These are phyloP conservation scores for Globisporangium paddicum DNA, from an alignment of 352 stramenopile species.

Conservation along the genomic window DNA sequence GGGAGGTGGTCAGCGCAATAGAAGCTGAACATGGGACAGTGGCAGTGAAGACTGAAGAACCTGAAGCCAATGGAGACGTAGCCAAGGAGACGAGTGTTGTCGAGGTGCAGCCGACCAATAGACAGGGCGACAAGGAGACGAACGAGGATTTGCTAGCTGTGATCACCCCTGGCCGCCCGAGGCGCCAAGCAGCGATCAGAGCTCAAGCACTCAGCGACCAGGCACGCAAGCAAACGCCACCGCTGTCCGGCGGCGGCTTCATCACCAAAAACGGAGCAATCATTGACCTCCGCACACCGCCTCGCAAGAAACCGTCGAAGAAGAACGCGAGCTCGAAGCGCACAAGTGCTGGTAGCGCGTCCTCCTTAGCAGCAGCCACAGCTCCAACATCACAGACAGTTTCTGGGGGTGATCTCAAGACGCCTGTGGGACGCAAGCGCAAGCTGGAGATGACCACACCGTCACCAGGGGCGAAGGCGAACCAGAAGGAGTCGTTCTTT, in stretches of 20 bases:
- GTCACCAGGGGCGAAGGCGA: conserved; percentile 20
- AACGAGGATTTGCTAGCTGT: background rate
- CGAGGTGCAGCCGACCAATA: background rate
- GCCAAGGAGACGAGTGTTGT: background rate
- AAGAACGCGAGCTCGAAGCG: conserved; percentile 3
- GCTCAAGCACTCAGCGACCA: conserved; percentile 26
- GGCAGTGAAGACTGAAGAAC: background rate
- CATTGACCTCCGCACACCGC: conserved; percentile 12
- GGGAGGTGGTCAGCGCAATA: background rate
- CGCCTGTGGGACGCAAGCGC: conserved; percentile 34
- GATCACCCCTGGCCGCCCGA: conserved; percentile 40
- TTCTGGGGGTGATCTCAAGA: conserved; percentile 5
- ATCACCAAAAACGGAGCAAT: conserved; percentile 1
- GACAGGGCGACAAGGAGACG: background rate
- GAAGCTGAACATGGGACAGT: background rate
- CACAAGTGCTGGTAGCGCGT: background rate
- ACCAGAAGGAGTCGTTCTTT: conserved; percentile 53
- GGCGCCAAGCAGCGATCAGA: conserved; percentile 45
- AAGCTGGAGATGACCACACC: conserved; percentile 64
- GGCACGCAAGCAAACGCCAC: background rate
- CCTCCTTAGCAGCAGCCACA: background rate
- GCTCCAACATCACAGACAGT: background rate
- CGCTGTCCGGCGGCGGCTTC: background rate
- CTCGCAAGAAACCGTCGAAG: background rate
- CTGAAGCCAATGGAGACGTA: background rate